Base-by-base conservation (phyloP, 345 rosid genomes). In the Arabis alpina region DNA sequence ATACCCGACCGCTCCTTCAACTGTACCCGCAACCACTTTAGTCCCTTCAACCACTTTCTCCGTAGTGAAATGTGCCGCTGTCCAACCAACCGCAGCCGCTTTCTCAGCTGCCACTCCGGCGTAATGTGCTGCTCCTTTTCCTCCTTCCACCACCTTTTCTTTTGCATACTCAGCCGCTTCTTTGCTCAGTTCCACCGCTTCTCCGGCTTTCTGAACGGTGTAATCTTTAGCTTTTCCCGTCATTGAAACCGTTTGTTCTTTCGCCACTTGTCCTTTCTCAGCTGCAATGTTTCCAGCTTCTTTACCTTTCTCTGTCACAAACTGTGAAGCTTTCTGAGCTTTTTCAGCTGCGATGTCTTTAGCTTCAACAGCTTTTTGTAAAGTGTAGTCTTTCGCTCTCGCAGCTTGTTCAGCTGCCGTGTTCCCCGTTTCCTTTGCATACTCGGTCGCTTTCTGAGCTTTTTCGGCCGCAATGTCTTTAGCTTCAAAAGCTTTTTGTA, bases 41-140 rank as follows among this genome's bases (percentile, higher is more conserved):
- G 91, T 89, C 36, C 87, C 96, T 51, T 87, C 88, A 72, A 82
- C 85, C 0, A 79, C 71, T 51, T 86, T 86, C 72, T 84, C 87
- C 0, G 86, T 75, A 0, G 83, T 85, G 66, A 72, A 83, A 68
- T 93, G 89, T 1, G 90, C 93, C 0, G 92, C 89, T 1, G 80
- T 82, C 96, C 96, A 91, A 2, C 96, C 96, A 2, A 72, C 85
- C 5, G 57, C 83, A 0, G 79, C 82, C 0, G 90, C 83, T 74
- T 66, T 83, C 24, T 93, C 93, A 66, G 85, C 85, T 0, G 77
- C 80, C 8, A 77, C 89, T 23, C 85, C 93, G 0, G 87, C 84
- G 12, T 80, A 74, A 24, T 74, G 80, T 0, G 80, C 88, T 0
- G 86, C 88, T n/a, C 37, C 86, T 66, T 84, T 86, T 10, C 86